Conservation (phyloP, 495 filamentous ascomycete species). For the Penicillium taxi region DNA sequence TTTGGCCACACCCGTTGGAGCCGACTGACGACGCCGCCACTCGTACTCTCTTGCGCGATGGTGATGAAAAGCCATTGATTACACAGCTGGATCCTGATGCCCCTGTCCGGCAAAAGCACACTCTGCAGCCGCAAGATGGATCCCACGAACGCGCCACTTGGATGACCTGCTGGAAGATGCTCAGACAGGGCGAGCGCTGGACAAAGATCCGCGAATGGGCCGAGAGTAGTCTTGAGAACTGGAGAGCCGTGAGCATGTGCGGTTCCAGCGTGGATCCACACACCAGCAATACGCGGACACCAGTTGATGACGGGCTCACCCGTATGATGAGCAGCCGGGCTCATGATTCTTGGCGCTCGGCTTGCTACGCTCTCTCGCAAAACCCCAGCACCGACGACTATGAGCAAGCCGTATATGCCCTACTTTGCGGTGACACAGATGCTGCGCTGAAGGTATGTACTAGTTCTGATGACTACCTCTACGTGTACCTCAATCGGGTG, state of each 20-base stretch:
- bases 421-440: conserved; percentile 73
- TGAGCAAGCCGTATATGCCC: conserved; percentile 81
- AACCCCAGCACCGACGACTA: conserved; percentile 62
- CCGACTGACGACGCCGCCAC: conserved; percentile 49
- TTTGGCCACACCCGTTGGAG: conserved; percentile 56
- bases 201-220: conserved; percentile 73
- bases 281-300: conserved; percentile 24
- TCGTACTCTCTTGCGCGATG: conserved; percentile 47
- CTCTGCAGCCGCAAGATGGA: conserved; percentile 69
- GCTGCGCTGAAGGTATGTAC: conserved; percentile 68
- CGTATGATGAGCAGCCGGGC: conserved; percentile 44
- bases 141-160: conserved; percentile 81
- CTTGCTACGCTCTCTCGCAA: conserved; percentile 68
- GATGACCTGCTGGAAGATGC: conserved; percentile 82
- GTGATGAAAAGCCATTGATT: conserved; percentile 56
- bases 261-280: conserved; percentile 33
- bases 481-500: conserved; percentile 76
- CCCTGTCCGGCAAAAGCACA: conserved; percentile 62
- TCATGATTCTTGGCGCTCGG: conserved; percentile 63
- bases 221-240: conserved; percentile 65
- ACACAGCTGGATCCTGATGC: conserved; percentile 96
- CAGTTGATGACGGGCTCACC: conserved; percentile 36
- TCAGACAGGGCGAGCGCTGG: conserved; percentile 67
- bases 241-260: conserved; percentile 60
- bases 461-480: conserved; percentile 86